These are phyloP conservation scores for Psidium guajava DNA, from an alignment of 345 rosid species.

Conservation along the genomic window DNA sequence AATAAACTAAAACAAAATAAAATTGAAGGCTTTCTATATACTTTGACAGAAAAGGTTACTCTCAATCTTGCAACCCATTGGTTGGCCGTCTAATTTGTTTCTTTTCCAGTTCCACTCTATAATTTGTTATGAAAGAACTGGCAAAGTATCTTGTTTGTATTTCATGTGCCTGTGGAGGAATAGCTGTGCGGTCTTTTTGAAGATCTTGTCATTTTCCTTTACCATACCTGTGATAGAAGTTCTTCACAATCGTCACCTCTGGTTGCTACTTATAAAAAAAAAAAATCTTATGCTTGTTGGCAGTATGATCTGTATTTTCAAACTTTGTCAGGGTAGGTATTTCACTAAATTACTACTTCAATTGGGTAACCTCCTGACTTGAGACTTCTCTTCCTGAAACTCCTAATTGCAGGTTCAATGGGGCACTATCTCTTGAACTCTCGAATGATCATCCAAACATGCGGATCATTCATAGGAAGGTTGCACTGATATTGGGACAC, in stretches of 20 bases:
- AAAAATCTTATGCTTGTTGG: background rate
- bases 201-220: background rate
- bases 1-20: background rate
- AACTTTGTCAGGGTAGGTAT: background rate
- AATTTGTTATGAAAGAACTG: background rate
- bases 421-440: constrained; percentile 83
- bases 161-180: background rate
- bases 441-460: constrained; percentile 85
- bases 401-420: constrained; percentile 64
- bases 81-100: background rate
- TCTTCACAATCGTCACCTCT: background rate
- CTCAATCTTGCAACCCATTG: background rate
- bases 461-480: constrained; percentile 88
- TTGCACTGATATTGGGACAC: constrained; percentile 89
- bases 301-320: background rate
- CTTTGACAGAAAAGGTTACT: background rate
- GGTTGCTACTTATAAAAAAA: background rate
- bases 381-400: background rate
- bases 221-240: background rate
- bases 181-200: background rate
- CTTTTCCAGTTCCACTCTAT: background rate
- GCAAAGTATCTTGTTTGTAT: background rate
- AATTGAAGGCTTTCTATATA: background rate
- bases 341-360: background rate
- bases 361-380: background rate